Evolutionary conservation across 306 rosid genomes (phyloP), one percentile per base, ranked within the genome.

Genomic region (Malus domestica): DNA sequence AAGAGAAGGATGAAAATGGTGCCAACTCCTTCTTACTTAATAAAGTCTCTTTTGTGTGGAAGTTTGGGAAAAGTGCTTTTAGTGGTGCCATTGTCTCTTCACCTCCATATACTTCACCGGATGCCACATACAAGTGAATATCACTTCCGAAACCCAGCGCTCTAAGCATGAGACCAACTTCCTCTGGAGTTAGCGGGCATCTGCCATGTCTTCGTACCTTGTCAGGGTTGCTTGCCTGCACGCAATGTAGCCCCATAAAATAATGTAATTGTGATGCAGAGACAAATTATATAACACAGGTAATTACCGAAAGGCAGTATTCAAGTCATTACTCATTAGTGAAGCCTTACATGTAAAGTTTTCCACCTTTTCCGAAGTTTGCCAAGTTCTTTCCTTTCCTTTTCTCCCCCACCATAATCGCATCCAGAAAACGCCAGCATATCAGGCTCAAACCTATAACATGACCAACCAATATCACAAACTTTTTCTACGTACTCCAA

Each of bases 381-480:
- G 20, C 96, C 93, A 49, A 94, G 97, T 79, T 90, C 96, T 52
- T 25, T 60, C 78, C 88, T 87, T 78, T 94, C 98, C 45, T 76
- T 86, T n/a, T 92, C 88, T 73, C 97, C 97, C n/a, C 98, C 98
- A n/a, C 97, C 97, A 80, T 83, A 94, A 77, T 94, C 87, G 66
- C 98, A 94, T 46, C 98, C 95, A 52, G 97, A 94, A 77, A 94
- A 94, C 58, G 98, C 98, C 80, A 94, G 95, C 98, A 94, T 94
- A 82, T 94, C 98, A 4, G 97, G 87, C 85, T 94, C 98, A 86
- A 83, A 94, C 85, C 98, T 94, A 73, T 22, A 45, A 42, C 69
- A 68, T 42, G 66, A 20, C 44, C 52, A 70, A 79, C 57, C 76
- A 75, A 70, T 76, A 20, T 66, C 77, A 78, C 69, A 64, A 69